Evolutionary conservation across 208 protist species (phyloP).

Genomic region (Leishmania tropica): DNA sequence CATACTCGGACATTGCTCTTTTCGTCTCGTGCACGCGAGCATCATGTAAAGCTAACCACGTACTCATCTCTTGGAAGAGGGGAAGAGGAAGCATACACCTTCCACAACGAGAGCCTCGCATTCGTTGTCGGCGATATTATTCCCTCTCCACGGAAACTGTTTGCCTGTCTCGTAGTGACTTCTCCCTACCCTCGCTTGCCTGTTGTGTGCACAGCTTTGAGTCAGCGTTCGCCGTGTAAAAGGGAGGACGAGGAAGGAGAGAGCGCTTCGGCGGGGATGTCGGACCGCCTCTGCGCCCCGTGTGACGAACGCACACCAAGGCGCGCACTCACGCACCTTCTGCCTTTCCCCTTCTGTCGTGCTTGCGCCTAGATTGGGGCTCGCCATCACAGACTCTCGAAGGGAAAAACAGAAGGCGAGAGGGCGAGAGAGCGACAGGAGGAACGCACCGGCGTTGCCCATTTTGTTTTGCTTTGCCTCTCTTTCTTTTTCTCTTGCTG

Average conservation of each 20-base stretch:
- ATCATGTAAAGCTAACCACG: not conserved
- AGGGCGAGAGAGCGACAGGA: not conserved
- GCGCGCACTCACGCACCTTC: not conserved
- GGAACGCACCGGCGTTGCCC: not conserved
- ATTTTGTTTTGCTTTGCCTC: conserved; percentile 11
- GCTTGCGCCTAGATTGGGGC: too few relatives aligned
- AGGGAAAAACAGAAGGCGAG: not conserved
- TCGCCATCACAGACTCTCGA: too few relatives aligned
- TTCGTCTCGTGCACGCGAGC: not conserved
- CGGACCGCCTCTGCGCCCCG: not conserved
- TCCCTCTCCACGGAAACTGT: not conserved
- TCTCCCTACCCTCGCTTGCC: not conserved
- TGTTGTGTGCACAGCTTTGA: not conserved
- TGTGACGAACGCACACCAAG: not conserved
- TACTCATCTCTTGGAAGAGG: not conserved
- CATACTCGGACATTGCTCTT: not conserved
- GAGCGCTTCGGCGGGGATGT: not conserved
- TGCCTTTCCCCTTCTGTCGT: not conserved
- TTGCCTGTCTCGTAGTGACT: not conserved
- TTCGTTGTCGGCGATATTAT: not conserved
- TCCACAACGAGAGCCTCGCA: not conserved
- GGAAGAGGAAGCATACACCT: not conserved
- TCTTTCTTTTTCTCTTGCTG: not conserved
- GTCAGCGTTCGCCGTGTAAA: not conserved
- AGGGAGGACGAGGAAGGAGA: not conserved